These are phyloP conservation scores for Pseudogymnoascus sp. DNA, from an alignment of 2,329 filamentous ascomycete species.

Conservation along the genomic window DNA sequence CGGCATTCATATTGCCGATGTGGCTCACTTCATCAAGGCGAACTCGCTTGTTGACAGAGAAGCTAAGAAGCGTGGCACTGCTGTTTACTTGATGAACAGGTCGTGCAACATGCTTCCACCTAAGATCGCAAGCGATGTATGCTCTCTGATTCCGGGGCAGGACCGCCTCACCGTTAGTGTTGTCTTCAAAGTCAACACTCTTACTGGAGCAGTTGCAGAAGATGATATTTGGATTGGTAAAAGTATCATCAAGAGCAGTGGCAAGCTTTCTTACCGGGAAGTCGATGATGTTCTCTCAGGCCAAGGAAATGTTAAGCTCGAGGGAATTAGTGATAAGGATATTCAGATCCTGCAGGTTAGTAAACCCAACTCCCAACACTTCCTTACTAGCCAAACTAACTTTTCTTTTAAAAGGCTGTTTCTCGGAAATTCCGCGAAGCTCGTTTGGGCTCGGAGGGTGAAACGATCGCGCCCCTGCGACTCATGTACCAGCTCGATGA, in stretches of 20 bases:
- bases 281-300: constrained; percentile 75
- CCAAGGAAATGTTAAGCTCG: constrained; percentile 52
- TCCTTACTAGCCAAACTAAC: constrained; percentile 18
- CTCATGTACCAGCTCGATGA: constrained; percentile 92
- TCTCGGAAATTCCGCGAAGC: constrained; percentile 85
- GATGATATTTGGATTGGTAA: constrained; percentile 92
- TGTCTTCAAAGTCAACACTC: constrained; percentile 80
- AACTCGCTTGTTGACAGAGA: constrained; percentile 95
- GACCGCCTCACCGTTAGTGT: constrained; percentile 89
- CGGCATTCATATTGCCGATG: constrained; percentile 89
- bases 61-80: constrained; percentile 94
- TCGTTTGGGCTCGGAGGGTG: constrained; percentile 71
- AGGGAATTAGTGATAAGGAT: constrained; percentile 63
- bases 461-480: constrained; percentile 76
- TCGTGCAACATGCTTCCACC: constrained; percentile 80
- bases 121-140: constrained; percentile 78
- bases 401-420: constrained; percentile 53
- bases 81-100: constrained; percentile 87
- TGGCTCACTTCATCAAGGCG: constrained; percentile 93
- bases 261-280: constrained; percentile 76
- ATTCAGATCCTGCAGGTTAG: constrained; percentile 70
- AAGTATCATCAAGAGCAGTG: constrained; percentile 83
- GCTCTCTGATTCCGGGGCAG: constrained; percentile 78
- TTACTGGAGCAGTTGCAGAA: constrained; percentile 71
- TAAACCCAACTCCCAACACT: constrained; percentile 13